These are phyloP conservation scores for Actinomortierella ambigua DNA, from an alignment of 371 early-diverging fungal genomes.

Conservation along the genomic window DNA sequence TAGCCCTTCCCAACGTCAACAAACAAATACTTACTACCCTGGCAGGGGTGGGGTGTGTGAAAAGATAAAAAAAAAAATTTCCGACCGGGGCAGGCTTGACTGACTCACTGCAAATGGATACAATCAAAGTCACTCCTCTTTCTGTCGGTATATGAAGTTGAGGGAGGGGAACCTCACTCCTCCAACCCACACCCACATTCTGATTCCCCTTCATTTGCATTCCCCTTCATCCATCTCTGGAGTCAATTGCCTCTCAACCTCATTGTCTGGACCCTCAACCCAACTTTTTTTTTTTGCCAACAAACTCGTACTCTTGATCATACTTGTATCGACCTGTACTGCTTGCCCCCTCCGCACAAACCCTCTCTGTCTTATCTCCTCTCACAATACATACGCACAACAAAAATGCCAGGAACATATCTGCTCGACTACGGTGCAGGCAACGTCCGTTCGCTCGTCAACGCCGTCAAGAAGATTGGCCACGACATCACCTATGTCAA, in stretches of 20 bases:
- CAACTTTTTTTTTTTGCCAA: neutral
- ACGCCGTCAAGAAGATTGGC: conserved; percentile 90
- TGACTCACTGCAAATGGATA: no score
- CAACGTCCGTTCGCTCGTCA: conserved; percentile 94
- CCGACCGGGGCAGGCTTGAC: no score
- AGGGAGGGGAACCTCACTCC: neutral
- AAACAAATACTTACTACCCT: neutral
- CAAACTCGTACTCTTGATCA: neutral
- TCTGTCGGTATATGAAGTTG: no score
- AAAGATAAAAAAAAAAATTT: no score
- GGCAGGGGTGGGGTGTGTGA: no score
- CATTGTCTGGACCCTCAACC: neutral
- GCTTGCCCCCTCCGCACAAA: neutral
- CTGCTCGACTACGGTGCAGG: conserved; percentile 98
- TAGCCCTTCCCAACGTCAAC: neutral
- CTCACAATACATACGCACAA: neutral
- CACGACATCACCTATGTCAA: conserved; percentile 80
- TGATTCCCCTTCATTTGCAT: neutral
- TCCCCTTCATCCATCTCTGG: neutral
- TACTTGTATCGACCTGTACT: neutral
- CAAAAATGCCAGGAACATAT: conserved; percentile 64
- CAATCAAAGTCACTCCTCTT: no score
- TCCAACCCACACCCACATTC: no score
- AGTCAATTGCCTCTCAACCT: neutral
- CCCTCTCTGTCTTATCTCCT: neutral